Percentiles rank a stretch among this genome's conserved stretches.
Evolutionary conservation across 140 eudicot species (phyloP).

Genomic region (Cichorium intybus): DNA sequence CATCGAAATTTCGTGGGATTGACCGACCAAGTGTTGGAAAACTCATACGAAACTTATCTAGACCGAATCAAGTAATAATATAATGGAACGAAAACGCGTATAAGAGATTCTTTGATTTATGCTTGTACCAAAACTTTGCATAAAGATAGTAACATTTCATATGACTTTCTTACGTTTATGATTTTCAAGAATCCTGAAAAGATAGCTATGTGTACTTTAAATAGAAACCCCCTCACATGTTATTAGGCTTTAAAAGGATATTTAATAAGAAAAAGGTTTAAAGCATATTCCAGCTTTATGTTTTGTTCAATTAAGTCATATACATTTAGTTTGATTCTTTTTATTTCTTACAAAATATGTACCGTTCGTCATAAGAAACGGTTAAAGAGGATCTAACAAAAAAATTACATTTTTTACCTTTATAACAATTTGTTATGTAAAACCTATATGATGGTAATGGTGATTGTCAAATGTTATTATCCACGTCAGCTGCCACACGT

Average conservation of each 20-base stretch:
- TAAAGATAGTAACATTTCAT: constrained; percentile 11
- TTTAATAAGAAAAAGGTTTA: background rate
- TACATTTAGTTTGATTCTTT: background rate
- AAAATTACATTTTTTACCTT: too few species aligned
- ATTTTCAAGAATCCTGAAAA: background rate
- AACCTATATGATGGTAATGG: too few species aligned
- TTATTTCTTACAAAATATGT: background rate
- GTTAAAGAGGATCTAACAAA: background rate
- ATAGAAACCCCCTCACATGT: background rate
- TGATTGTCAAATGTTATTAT: too few species aligned
- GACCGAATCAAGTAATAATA: background rate
- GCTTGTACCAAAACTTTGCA: background rate
- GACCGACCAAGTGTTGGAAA: background rate
- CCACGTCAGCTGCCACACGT: too few species aligned
- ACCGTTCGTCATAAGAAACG: background rate
- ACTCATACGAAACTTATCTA: background rate
- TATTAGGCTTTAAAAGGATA: background rate
- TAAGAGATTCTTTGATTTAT: background rate
- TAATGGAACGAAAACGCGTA: background rate
- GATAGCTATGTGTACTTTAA: background rate
- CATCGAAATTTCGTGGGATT: background rate
- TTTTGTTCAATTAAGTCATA: background rate
- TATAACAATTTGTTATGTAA: too few species aligned
- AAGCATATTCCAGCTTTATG: background rate
- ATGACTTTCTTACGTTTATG: constrained; percentile 7